A percentile compares a stretch with the other conserved stretches of the same genome.
Evolutionary conservation across 75 land plant genomes (phyloP).

Genomic region (Pinus taeda): DNA sequence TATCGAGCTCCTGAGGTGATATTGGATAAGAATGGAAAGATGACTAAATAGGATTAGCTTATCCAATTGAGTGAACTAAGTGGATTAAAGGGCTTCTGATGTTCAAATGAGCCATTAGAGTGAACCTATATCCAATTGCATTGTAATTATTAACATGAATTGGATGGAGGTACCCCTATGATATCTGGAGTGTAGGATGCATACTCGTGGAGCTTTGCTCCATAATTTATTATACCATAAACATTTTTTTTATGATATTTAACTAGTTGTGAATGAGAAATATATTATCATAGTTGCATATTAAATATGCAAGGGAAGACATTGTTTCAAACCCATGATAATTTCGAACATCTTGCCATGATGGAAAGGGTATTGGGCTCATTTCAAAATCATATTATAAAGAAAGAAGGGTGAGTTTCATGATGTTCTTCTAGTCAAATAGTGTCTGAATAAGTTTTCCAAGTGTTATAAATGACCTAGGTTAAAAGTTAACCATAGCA

Average conservation of each 20-base stretch:
- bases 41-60: background rate
- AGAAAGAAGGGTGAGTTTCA: conserved; percentile 50
- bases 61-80: too few species aligned
- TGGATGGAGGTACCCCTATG: conserved; percentile 81
- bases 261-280: too few species aligned
- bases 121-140: background rate
- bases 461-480: background rate
- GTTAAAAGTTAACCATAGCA: background rate
- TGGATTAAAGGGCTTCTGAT: too few species aligned
- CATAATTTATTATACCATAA: conserved; percentile 18
- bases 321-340: conserved; percentile 79
- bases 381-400: conserved; percentile 56
- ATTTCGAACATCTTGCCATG: conserved; percentile 85
- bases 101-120: background rate
- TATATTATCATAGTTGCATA: background rate
- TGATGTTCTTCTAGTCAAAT: background rate
- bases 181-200: conserved; percentile 91
- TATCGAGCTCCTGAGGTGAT: conserved; percentile 93
- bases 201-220: conserved; percentile 80
- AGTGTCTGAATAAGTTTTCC: background rate
- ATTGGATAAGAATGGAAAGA: conserved; percentile 34
- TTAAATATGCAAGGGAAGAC: conserved; percentile 49
- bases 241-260: too few species aligned
- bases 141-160: conserved; percentile 24
- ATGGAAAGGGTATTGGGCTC: conserved; percentile 76